Evolutionary conservation across 2,329 filamentous ascomycete species (phyloP).

Genomic region (Acephala macrosclerotiorum): DNA sequence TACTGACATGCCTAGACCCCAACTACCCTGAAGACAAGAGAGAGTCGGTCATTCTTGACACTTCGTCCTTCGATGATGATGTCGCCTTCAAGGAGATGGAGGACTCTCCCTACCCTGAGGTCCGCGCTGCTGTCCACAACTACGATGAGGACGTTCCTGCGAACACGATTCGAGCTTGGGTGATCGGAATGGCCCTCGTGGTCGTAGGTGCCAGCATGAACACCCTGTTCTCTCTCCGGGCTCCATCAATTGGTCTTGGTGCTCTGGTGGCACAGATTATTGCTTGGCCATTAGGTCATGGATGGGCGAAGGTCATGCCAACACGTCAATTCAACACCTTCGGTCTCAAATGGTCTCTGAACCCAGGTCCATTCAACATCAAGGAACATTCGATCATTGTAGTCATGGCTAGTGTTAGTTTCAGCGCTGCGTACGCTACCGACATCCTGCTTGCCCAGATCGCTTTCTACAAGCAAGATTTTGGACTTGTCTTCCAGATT

Average conservation of each 20-base stretch:
- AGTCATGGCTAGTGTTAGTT: conserved; percentile 58
- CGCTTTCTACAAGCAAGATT: conserved; percentile 76
- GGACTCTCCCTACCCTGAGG: conserved; percentile 44
- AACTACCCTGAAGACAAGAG: conserved; percentile 30
- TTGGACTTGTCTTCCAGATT: conserved; percentile 65
- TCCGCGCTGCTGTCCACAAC: conserved; percentile 65
- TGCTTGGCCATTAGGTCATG: conserved; percentile 58
- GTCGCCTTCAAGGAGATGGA: conserved; percentile 32
- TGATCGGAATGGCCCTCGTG: conserved; percentile 57
- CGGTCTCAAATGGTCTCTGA: conserved; percentile 64
- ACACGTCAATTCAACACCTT: conserved; percentile 50
- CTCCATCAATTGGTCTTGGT: conserved; percentile 51
- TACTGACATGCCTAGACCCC: conserved; percentile 24
- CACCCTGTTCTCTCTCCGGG: conserved; percentile 41
- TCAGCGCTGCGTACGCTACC: conserved; percentile 63
- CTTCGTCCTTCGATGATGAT: conserved; percentile 56
- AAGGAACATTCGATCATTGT: conserved; percentile 75
- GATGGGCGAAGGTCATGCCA: conserved; percentile 48
- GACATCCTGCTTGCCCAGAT: conserved; percentile 76
- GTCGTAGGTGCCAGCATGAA: conserved; percentile 34
- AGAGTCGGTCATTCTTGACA: conserved; percentile 70
- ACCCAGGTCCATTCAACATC: conserved; percentile 73
- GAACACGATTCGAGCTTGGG: conserved; percentile 72
- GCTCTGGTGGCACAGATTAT: conserved; percentile 41
- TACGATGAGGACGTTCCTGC: conserved; percentile 70